Base-by-base conservation (phyloP, 106 monocot species). In the Dendrobium catenatum region DNA sequence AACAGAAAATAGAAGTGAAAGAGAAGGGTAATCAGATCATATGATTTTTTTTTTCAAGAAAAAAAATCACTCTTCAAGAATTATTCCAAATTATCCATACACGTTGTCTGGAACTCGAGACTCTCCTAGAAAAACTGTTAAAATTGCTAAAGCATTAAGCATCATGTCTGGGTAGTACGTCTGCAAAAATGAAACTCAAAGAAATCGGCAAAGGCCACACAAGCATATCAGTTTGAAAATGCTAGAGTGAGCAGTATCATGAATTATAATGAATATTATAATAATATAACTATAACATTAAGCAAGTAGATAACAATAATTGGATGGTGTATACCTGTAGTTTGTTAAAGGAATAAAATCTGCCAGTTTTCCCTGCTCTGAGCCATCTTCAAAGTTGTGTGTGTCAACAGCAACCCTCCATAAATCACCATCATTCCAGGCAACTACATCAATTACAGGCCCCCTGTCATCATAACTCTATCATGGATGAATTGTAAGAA, bases 351-450 rank as follows among this genome's bases (percentile, higher is more conserved):
- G 98, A 86, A 86, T 77, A 84, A 99, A 99, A 90, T 99, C 87
- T 73, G 95, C 91, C 13, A 99, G 78, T 78, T 93, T 99, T 74
- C 95, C 93, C 55, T 84, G 49, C 20, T 90, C 85, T 70, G 87
- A 70, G 31, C 75, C 82, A 82, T 87, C 90, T 77, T 87, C 98
- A 42, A 95, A 75, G 80, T 83, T 82, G 48, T 95, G 98, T 49
- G 98, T 95, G 73, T 99, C 98, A 81, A 99, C 64, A 80, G 95
- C 93, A 77, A 93, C 98, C 78, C 98, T 95, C 98, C 98, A 99
- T 8, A 88, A 86, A 77, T 84, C 86, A 83, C 95, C 95, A 89
- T 99, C 98, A 81, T 99, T 70, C 98, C 98, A 99, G 61, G 88
- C 89, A 86, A 99, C 91, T 68, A 91, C 84, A 86, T 99, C 95